Evolutionary conservation across 176 grass and related monocot species (phyloP).

Genomic region (Carex myosuroides): DNA sequence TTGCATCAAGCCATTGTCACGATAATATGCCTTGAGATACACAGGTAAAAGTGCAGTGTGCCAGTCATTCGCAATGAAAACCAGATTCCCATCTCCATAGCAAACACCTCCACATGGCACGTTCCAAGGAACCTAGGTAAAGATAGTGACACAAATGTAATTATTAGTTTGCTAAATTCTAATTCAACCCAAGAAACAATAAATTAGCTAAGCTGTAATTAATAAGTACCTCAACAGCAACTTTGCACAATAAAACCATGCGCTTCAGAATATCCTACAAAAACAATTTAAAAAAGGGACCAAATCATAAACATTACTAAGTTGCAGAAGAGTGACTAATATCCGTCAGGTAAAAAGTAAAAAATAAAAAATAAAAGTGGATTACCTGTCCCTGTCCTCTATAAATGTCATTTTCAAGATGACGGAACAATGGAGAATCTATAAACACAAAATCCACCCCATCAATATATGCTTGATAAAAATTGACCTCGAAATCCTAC

Average conservation of each 20-base stretch:
- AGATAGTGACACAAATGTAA: background rate
- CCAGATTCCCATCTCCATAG: conserved; percentile 94
- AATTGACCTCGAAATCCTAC: conserved; percentile 87
- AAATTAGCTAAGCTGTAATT: background rate
- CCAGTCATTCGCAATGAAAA: conserved; percentile 97
- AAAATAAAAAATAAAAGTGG: background rate
- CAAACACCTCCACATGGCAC: conserved; percentile 63
- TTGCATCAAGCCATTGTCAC: conserved; percentile 89
- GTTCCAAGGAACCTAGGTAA: conserved; percentile 73
- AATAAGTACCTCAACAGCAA: conserved; percentile 71
- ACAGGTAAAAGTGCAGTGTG: conserved; percentile 85
- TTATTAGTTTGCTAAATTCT: background rate
- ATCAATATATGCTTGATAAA: conserved; percentile 76
- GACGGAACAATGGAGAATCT: conserved; percentile 51
- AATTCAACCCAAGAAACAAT: background rate
- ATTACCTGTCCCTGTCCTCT: conserved; percentile 61
- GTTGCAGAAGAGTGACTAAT: conserved; percentile 7
- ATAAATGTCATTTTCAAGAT: conserved; percentile 73
- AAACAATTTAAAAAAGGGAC: conserved; percentile 2
- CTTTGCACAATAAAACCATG: conserved; percentile 92
- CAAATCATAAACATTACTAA: background rate
- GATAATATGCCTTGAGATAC: conserved; percentile 88
- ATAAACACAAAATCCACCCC: conserved; percentile 96
- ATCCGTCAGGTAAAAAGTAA: background rate
- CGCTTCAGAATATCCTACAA: conserved; percentile 81